Conservation (phyloP, 768 basidiomycete genomes). For the Porphyrellus cyaneotinctus region DNA sequence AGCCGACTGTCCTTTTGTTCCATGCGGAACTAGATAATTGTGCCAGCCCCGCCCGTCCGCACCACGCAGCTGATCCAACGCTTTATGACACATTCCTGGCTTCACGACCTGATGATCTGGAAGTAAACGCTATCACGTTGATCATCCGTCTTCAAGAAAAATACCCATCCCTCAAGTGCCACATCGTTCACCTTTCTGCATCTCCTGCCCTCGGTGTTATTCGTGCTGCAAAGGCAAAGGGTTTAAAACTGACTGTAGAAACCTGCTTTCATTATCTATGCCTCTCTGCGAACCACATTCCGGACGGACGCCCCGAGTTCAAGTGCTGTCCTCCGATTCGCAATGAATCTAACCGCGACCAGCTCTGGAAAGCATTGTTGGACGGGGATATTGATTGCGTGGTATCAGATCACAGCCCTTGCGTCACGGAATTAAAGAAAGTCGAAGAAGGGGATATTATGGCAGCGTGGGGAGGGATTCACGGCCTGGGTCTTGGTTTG, state of each 20-base stretch:
- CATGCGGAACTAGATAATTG: slow-evolving; percentile 80
- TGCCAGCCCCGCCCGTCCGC: slow-evolving; percentile 10
- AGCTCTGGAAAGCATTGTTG: slow-evolving; percentile 75
- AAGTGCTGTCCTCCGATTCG: slow-evolving; percentile 97
- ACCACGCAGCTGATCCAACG: slow-evolving; percentile 39
- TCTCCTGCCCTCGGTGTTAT: slow-evolving; percentile 76
- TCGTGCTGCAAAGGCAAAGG: slow-evolving; percentile 58
- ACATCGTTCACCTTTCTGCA: slow-evolving; percentile 95
- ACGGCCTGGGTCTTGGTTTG: slow-evolving; percentile 84
- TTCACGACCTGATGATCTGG: slow-evolving; percentile 79
- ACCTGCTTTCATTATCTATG: slow-evolving; percentile 98
- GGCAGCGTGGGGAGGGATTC: slow-evolving; percentile 93
- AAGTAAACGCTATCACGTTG: slow-evolving; percentile 76
- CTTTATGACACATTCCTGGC: slow-evolving; percentile 78
- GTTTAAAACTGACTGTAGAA: slow-evolving; percentile 81
- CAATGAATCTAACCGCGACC: slow-evolving; percentile 62
- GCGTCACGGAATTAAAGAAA: slow-evolving; percentile 76
- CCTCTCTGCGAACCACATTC: slow-evolving; percentile 68
- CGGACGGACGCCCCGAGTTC: slow-evolving; percentile 75
- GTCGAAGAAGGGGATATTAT: slow-evolving; percentile 77
- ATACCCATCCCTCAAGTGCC: slow-evolving; percentile 71
- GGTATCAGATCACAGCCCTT: slow-evolving; percentile 96
- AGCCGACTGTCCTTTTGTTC: slow-evolving; percentile 74
- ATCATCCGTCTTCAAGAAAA: slow-evolving; percentile 60
- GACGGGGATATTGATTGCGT: slow-evolving; percentile 88